Evolutionary conservation across 2,329 filamentous ascomycete species (phyloP), one percentile per base, ranked within the genome.

Genomic region (Fusarium buxicola): DNA sequence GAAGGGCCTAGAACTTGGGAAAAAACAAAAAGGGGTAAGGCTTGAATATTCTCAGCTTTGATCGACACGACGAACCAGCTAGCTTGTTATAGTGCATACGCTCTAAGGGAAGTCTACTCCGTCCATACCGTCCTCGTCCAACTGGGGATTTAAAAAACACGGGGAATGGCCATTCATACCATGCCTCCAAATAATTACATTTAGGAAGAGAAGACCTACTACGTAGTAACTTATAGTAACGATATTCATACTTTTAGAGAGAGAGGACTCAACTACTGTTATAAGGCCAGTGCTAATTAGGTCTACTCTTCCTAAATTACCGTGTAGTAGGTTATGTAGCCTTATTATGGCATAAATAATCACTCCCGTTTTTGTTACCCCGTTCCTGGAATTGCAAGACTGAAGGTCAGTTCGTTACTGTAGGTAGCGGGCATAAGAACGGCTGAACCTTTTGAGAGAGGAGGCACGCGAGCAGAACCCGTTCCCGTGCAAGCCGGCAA

Each of bases 391-490:
- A 40, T 49, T 39, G 27, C 27, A 18, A 49, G 35, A 49, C 46
- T 40, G 30, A 39, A 28, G 38, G 32, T 7, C 18, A 15, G 32
- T 21, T 48, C 32, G 13, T 48, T 27, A n/a, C n/a, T n/a, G n/a
- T n/a, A 5, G 32, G 12, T 36, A 12, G n/a, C 6, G n/a, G 39
- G 30, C 16, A 16, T 18, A 41, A 41, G 34, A 58, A 40, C 30
- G 21, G n/a, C 15, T 15, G 24, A 31, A n/a, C 46, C 34, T 21
- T 10, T 45, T 11, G 25, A 41, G 34, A 55, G 41, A 43, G 38
- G 34, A 55, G 41, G 40, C 66, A 69, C 66, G 58, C 66, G 66
- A 69, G 58, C 61, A 57, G 25, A 59, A 27, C 25, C 47, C 52
- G 52, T 51, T 58, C 55, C 35, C n/a, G 48, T 46, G 44, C 25